phyloP scores from a whole-genome alignment of 2,329 filamentous ascomycete species.

The Fusarium tupiense region DNA sequence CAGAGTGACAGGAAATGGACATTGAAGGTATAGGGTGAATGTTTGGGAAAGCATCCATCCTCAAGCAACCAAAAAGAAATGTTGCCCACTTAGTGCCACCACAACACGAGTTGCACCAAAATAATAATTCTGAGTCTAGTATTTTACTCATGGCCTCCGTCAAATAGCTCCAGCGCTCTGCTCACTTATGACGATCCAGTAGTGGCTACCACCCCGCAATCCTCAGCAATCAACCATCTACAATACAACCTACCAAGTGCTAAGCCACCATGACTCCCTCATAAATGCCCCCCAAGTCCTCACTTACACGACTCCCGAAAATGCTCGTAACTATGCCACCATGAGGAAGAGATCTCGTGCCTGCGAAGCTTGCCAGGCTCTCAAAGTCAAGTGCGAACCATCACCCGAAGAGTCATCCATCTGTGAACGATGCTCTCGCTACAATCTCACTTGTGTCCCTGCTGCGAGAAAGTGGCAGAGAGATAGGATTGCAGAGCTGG shows the following conservation, averaged over 20 bases:
- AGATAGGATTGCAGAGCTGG: slow-evolving; percentile 19
- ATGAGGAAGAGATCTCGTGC: slow-evolving; percentile 31
- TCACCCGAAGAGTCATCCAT: background rate
- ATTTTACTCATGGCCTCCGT: background rate
- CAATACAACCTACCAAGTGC: background rate
- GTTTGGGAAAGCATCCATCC: too few species aligned
- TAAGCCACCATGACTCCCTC: slow-evolving; percentile 4
- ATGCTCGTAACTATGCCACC: background rate
- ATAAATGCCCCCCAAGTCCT: background rate
- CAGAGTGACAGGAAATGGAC: background rate
- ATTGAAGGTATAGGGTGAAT: background rate
- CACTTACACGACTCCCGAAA: background rate
- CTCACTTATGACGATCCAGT: background rate
- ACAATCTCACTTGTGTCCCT: slow-evolving; percentile 11
- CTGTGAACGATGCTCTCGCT: slow-evolving; percentile 23
- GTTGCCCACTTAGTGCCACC: background rate
- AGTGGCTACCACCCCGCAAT: slow-evolving; percentile 1
- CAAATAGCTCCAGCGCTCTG: background rate
- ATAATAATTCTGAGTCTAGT: background rate
- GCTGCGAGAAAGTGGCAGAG: slow-evolving; percentile 26
- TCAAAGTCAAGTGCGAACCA: slow-evolving; percentile 31
- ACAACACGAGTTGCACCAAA: background rate
- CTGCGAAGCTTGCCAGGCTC: slow-evolving; percentile 28
- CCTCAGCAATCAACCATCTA: background rate
- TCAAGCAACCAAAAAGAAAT: background rate